phyloP scores from a whole-genome alignment of 805 yeast species.

The Ogataea saltuana region DNA sequence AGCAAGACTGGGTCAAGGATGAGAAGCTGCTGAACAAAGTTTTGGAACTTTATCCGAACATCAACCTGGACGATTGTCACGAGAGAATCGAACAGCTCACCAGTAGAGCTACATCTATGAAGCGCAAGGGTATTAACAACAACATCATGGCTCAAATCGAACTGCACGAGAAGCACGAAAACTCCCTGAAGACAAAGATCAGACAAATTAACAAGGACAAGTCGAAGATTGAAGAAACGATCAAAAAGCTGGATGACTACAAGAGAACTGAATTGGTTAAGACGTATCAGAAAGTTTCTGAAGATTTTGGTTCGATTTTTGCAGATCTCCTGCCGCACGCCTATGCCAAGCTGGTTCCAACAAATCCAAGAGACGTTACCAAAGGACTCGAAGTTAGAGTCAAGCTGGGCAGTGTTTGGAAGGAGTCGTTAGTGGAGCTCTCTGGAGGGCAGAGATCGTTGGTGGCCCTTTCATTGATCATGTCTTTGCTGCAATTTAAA shows the following conservation, averaged over 20 bases:
- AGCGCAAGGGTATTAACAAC: constrained; percentile 71
- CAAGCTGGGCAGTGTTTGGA: constrained; percentile 90
- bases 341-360: constrained; percentile 83
- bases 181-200: constrained; percentile 74
- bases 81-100: constrained; percentile 55
- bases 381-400: constrained; percentile 91
- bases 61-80: constrained; percentile 63
- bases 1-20: constrained; percentile 75
- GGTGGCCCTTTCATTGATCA: constrained; percentile 86
- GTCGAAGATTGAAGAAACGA: constrained; percentile 84
- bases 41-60: constrained; percentile 60
- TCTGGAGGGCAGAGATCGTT: constrained; percentile 97
- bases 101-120: constrained; percentile 66
- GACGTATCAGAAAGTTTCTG: constrained; percentile 85
- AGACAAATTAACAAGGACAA: constrained; percentile 87
- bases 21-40: constrained; percentile 55
- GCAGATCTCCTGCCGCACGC: constrained; percentile 86
- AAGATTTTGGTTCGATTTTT: constrained; percentile 88
- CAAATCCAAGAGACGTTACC: constrained; percentile 78
- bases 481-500: constrained; percentile 89
- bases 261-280: constrained; percentile 78
- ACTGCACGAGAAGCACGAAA: constrained; percentile 85
- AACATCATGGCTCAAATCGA: constrained; percentile 91
- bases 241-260: constrained; percentile 78
- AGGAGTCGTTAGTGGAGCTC: constrained; percentile 88